A percentile compares a stretch with the other conserved stretches of the same genome.
Conservation (phyloP, 148 eudicot genomes). For the Persicaria tinctoria region DNA sequence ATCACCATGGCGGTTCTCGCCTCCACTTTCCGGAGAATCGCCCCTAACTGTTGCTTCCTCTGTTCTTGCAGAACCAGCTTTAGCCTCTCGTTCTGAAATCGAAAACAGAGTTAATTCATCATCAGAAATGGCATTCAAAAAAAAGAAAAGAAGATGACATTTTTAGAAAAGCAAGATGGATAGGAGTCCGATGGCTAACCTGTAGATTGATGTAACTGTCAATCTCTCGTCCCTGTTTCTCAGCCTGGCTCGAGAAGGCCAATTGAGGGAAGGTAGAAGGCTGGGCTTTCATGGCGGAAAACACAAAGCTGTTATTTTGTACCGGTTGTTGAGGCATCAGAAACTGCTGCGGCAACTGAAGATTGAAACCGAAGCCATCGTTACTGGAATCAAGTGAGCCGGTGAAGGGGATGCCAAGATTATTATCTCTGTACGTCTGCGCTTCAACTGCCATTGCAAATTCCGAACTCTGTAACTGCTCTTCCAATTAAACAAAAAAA, state of each 20-base stretch:
- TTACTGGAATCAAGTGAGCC: no score
- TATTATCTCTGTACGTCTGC: no score
- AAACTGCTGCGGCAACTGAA: no score
- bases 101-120: neutral
- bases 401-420: no score
- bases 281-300: neutral
- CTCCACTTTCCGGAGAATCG: slow-evolving; percentile 34
- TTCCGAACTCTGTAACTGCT: no score
- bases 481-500: no score
- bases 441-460: no score
- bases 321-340: no score
- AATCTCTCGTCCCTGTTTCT: slow-evolving; percentile 45
- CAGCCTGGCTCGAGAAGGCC: slow-evolving; percentile 25
- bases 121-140: neutral
- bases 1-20: slow-evolving; percentile 24
- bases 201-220: slow-evolving; percentile 50
- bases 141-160: neutral
- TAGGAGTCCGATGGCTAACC: slow-evolving; percentile 25
- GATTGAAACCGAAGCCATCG: no score
- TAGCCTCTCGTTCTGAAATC: slow-evolving; percentile 55
- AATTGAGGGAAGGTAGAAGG: neutral
- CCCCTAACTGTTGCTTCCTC: slow-evolving; percentile 41
- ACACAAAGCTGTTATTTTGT: neutral
- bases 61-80: slow-evolving; percentile 55
- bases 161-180: neutral